Conservation (phyloP, 805 yeast genomes). For the Candida insectorum region DNA sequence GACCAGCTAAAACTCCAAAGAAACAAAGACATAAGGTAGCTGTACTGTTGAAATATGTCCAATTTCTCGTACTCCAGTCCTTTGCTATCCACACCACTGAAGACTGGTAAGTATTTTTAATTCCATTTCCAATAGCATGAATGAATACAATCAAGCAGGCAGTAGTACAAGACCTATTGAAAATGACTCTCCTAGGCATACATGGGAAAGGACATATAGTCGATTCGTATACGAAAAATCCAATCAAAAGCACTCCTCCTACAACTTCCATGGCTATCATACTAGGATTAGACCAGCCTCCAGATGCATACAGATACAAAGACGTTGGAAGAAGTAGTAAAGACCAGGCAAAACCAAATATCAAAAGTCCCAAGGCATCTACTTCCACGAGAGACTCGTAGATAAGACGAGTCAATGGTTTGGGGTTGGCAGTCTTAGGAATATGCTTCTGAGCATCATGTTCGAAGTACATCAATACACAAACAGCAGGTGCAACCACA, state of each 20-base stretch:
- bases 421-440: conserved; percentile 4
- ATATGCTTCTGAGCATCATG: conserved; percentile 19
- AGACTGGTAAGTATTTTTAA: conserved; percentile 26
- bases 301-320: conserved; percentile 26
- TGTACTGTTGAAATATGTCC: conserved; percentile 38
- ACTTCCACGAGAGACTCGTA: conserved; percentile 22
- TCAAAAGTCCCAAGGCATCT: conserved; percentile 34
- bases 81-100: conserved; percentile 31
- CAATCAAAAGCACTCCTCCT: conserved; percentile 33
- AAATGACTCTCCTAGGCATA: conserved; percentile 29
- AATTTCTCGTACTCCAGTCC: conserved; percentile 26
- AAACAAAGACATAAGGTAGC: conserved; percentile 33
- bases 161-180: conserved; percentile 35
- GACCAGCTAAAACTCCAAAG: conserved; percentile 37
- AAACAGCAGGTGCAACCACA: conserved; percentile 30
- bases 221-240: conserved; percentile 33
- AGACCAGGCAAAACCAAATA: conserved; percentile 37
- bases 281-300: conserved; percentile 34
- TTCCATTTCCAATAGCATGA: conserved; percentile 25
- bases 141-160: conserved; percentile 30
- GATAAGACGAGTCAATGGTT: neutral
- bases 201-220: conserved; percentile 32
- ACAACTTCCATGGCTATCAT: conserved; percentile 42
- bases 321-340: conserved; percentile 38
- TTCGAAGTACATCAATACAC: conserved; percentile 28